A percentile compares a stretch with the other conserved stretches of the same genome.
These are phyloP conservation scores for Porcisia deanei DNA, from an alignment of 208 protist species.

Conservation along the genomic window DNA sequence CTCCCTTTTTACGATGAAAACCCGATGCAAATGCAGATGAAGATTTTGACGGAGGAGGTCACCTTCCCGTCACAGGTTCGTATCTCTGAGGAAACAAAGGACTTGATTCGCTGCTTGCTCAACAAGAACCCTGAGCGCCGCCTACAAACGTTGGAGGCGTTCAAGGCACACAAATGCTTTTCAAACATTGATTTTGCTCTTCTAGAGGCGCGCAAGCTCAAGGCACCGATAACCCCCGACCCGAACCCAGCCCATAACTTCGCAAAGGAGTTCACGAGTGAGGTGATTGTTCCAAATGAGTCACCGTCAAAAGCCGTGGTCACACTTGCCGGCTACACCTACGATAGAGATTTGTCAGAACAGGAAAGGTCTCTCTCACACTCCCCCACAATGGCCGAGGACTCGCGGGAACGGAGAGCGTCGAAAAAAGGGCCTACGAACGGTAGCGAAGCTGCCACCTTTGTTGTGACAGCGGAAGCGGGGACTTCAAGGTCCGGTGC, in stretches of 20 bases:
- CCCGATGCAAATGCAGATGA: constrained; percentile 78
- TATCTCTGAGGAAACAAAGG: constrained; percentile 59
- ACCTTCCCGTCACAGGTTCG: constrained; percentile 51
- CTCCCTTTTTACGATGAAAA: constrained; percentile 95
- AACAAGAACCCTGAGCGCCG: constrained; percentile 78
- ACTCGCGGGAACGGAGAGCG: background rate
- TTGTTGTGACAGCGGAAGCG: background rate
- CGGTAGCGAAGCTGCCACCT: background rate
- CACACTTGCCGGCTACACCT: constrained; percentile 71
- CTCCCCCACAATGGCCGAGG: constrained; percentile 7
- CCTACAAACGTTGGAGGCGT: constrained; percentile 78
- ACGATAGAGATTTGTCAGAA: constrained; percentile 23
- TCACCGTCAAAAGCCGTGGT: constrained; percentile 33
- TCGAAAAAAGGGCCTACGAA: background rate
- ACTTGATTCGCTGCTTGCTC: constrained; percentile 78
- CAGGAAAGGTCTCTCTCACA: constrained; percentile 1
- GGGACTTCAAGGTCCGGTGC: constrained; percentile 3
- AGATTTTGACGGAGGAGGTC: constrained; percentile 73
- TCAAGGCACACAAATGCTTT: constrained; percentile 88
- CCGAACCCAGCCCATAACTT: constrained; percentile 79
- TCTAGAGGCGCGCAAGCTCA: constrained; percentile 65
- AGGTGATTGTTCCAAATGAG: constrained; percentile 33
- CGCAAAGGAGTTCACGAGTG: constrained; percentile 68
- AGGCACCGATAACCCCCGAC: constrained; percentile 73
- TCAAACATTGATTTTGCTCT: constrained; percentile 70